phyloP scores from a whole-genome alignment of 2,329 filamentous ascomycete genomes.

The Myriosclerotinia duriaeana region DNA sequence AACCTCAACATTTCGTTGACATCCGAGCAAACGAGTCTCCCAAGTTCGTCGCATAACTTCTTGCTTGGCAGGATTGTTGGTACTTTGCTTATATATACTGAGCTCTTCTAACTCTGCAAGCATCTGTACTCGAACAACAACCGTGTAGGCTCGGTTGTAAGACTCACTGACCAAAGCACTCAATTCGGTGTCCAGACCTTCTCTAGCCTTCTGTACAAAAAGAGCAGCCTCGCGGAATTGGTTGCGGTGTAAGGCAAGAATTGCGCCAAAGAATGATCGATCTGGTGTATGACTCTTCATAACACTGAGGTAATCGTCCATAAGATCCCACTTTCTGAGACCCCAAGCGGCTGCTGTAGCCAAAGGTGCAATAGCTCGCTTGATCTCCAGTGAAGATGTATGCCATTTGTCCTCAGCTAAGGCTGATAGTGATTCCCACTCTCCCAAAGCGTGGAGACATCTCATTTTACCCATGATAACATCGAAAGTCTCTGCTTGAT shows the following conservation, averaged over 20 bases:
- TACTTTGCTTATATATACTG: constrained; percentile 92
- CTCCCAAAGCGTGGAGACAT: constrained; percentile 91
- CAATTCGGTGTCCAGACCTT: constrained; percentile 91
- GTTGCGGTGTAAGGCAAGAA: constrained; percentile 90
- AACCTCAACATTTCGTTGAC: constrained; percentile 94
- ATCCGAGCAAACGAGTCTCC: constrained; percentile 92
- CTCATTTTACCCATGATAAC: constrained; percentile 99
- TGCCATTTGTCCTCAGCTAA: constrained; percentile 93
- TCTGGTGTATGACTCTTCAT: constrained; percentile 95
- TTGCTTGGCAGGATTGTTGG: constrained; percentile 77
- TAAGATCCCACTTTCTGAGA: constrained; percentile 92
- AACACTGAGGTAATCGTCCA: constrained; percentile 94
- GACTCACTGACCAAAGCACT: constrained; percentile 97
- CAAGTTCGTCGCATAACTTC: constrained; percentile 89
- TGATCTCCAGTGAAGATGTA: constrained; percentile 81
- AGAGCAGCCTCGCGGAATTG: constrained; percentile 88
- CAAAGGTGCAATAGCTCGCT: constrained; percentile 85
- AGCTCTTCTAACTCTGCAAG: constrained; percentile 97
- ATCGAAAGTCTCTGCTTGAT: constrained; percentile 87
- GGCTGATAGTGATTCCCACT: constrained; percentile 91
- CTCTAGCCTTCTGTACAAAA: constrained; percentile 87
- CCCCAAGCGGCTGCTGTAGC: constrained; percentile 97
- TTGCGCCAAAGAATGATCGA: constrained; percentile 95
- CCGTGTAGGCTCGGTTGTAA: constrained; percentile 94
- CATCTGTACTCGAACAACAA: constrained; percentile 99